A percentile compares a stretch with the other conserved stretches of the same genome.
Evolutionary conservation across 148 eudicot species (phyloP).

Genomic region (Vaccinium vitisidaea): DNA sequence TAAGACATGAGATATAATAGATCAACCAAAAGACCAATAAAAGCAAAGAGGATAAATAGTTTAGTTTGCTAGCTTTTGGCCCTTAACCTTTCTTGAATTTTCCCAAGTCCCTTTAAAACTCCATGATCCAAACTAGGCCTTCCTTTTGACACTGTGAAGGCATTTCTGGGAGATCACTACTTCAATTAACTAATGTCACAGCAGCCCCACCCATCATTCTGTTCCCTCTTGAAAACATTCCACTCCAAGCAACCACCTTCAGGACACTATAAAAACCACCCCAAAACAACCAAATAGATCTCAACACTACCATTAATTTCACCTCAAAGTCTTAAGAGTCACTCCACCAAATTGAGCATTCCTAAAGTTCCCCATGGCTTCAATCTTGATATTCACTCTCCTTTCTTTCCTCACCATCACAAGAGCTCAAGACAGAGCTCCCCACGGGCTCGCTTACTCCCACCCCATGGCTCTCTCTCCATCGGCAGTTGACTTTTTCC

Average conservation of each 20-base stretch:
- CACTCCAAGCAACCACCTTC: constrained; percentile 59
- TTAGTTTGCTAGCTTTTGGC: not conserved
- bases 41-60: not conserved
- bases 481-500: constrained; percentile 63
- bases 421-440: constrained; percentile 55
- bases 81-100: not conserved
- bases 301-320: not conserved
- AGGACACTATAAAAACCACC: constrained; percentile 32
- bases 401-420: constrained; percentile 30
- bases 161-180: constrained; percentile 9
- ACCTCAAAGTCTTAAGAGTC: constrained; percentile 2
- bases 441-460: constrained; percentile 61
- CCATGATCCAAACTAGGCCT: not conserved
- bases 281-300: not conserved
- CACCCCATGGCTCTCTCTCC: constrained; percentile 62
- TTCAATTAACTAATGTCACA: not conserved
- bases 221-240: constrained; percentile 40
- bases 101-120: not conserved
- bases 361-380: constrained; percentile 5
- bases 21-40: not conserved
- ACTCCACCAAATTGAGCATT: not conserved
- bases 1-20: not conserved
- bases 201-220: constrained; percentile 36
- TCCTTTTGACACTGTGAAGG: not conserved
- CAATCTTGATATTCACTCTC: constrained; percentile 27